Conservation (phyloP, 2,329 filamentous ascomycete genomes). For the Xylariales sp. region DNA sequence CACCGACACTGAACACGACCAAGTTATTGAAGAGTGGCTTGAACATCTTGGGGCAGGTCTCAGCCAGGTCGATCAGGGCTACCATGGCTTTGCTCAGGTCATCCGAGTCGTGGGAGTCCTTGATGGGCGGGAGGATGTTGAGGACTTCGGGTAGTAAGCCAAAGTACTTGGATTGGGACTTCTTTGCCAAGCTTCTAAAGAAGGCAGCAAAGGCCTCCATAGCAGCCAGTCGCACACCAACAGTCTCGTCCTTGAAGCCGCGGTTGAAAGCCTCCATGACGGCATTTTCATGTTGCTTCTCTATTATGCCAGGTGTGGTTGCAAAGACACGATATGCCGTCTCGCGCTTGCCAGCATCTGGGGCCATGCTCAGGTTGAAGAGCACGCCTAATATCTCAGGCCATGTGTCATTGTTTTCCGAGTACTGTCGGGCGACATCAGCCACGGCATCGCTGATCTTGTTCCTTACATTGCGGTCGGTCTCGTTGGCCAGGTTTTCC, state of each 20-base stretch:
- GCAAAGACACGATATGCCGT: slow-evolving; percentile 93
- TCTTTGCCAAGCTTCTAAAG: slow-evolving; percentile 87
- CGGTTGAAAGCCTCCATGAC: slow-evolving; percentile 84
- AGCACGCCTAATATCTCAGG: slow-evolving; percentile 80
- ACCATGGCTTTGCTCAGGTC: slow-evolving; percentile 86
- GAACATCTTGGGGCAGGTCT: slow-evolving; percentile 96
- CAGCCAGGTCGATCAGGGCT: slow-evolving; percentile 88
- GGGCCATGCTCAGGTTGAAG: slow-evolving; percentile 85
- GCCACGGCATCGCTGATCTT: slow-evolving; percentile 98
- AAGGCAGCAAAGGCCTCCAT: slow-evolving; percentile 97
- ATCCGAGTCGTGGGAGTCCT: slow-evolving; percentile 85
- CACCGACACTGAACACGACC: slow-evolving; percentile 86
- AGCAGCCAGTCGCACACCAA: slow-evolving; percentile 80
- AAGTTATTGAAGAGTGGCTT: slow-evolving; percentile 89
- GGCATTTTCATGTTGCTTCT: slow-evolving; percentile 90
- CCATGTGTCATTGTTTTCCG: slow-evolving; percentile 84
- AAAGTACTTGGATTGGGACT: slow-evolving; percentile 84
- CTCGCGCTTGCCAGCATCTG: slow-evolving; percentile 79
- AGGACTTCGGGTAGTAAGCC: slow-evolving; percentile 83
- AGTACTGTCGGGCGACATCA: slow-evolving; percentile 91
- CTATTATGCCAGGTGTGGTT: slow-evolving; percentile 90
- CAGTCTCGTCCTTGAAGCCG: slow-evolving; percentile 85
- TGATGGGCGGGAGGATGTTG: slow-evolving; percentile 90
- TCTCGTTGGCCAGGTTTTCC: slow-evolving; percentile 68
- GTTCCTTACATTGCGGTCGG: slow-evolving; percentile 72